These are phyloP conservation scores for Talaromyces wortmannii DNA, from an alignment of 495 filamentous ascomycete species.

Conservation along the genomic window DNA sequence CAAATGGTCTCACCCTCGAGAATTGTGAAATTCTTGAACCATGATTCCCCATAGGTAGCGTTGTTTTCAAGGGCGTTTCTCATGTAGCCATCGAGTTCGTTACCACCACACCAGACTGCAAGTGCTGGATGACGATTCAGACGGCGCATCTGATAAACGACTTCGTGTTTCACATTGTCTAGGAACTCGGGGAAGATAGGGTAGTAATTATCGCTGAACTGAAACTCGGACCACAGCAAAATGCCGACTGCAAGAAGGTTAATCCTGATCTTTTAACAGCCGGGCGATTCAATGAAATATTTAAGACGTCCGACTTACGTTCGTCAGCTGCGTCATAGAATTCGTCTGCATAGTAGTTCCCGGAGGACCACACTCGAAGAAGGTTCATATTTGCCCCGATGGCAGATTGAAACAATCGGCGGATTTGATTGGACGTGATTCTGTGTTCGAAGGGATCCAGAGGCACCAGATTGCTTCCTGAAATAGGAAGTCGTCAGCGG, in stretches of 20 bases:
- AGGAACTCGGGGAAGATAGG: constrained; percentile 38
- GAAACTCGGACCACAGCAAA: constrained; percentile 48
- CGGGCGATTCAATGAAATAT: too few relatives aligned
- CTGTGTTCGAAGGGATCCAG: constrained; percentile 47
- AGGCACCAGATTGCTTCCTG: constrained; percentile 41
- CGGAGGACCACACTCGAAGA: constrained; percentile 46
- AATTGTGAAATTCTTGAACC: constrained; percentile 24
- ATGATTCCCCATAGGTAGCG: constrained; percentile 20
- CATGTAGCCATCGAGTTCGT: constrained; percentile 32
- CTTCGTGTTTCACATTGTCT: constrained; percentile 40
- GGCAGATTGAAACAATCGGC: constrained; percentile 35
- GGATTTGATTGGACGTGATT: constrained; percentile 31
- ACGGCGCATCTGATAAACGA: constrained; percentile 41
- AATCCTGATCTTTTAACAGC: not conserved
- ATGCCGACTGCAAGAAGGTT: constrained; percentile 36
- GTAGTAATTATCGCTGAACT: constrained; percentile 45
- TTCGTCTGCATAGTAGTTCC: constrained; percentile 45
- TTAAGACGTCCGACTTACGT: too few relatives aligned
- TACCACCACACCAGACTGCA: constrained; percentile 49
- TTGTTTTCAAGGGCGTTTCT: not conserved
- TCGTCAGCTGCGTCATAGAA: constrained; percentile 50
- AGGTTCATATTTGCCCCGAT: constrained; percentile 45
- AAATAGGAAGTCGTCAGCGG: too few relatives aligned
- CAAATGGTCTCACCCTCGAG: constrained; percentile 40
- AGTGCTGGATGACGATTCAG: constrained; percentile 48